Base-by-base conservation (phyloP, 2,329 filamentous ascomycete species). In the Didymosphaeria variabile region DNA sequence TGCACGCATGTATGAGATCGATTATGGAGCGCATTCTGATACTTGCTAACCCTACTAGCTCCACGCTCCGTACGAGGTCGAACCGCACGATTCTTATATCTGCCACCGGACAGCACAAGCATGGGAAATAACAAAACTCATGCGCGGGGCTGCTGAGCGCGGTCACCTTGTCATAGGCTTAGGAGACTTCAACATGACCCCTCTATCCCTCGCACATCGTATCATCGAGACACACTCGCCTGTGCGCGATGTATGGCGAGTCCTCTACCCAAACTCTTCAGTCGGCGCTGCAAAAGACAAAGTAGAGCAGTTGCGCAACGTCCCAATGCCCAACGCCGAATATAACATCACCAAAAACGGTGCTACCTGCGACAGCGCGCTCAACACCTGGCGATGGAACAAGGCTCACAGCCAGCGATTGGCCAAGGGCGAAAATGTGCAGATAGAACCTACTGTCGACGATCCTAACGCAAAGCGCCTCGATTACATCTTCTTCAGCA, bases 101-200 rank as follows among this genome's bases (percentile, higher is more conserved):
- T 94, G 92, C 75, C 95, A 98, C 79, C 91, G 94, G 59, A 92
- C 92, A 19, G 91, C 94, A 3, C 94, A 99, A 81, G 91, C 93
- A 53, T 99, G 95, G 95, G 91, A 97, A 76, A 91, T 97, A 60
- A 87, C 94, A 56, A 97, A 97, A 78, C 84, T 97, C 47, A 90
- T 97, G 81, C 89, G 92, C 52, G 91, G 87, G 60, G 94, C 94
- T 47, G 86, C 89, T 1, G 91, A 93, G 68, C 85, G 90, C 15
- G 93, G 93, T 7, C 91, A 94, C 75, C 84, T 98, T 32, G 93
- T 94, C 55, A 82, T 98, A 46, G 94, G 90, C 6, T 82, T 97
- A 57, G 95, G 95, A 29, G 95, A 98, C 81, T 97, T 98, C 82
- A 98, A 98, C 80, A 97, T 97, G 91, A 83, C 93, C n/a, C 95